Base-by-base conservation (phyloP, 75 land plant genomes). In the Ceratopteris richardii region DNA sequence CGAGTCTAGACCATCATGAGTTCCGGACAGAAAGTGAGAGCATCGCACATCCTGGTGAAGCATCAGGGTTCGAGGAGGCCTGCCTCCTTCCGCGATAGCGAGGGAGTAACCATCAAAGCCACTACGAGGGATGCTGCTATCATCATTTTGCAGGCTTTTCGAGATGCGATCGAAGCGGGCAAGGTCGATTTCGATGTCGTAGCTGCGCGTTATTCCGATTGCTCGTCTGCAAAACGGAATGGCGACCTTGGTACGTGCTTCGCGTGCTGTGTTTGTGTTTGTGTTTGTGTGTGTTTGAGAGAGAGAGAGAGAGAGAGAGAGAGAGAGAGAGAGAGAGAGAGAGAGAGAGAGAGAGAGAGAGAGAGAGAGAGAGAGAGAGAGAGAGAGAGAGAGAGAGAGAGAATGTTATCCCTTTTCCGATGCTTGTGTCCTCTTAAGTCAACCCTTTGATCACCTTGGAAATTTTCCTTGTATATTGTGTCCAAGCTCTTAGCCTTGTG, bases 21-120 rank as follows among this genome's bases (percentile, higher is more conserved):
- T 14, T 46, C 50, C 4, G 5, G 76, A 61, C 69, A 66, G 47
- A 80, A 90, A 72, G 92, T 84, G 18, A 66, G 86, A 53, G 97
- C 97, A 25, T 79, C 86, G 36, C 97, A 92, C 66, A 71, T 92
- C 43, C 79, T 88, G 65, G 85, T 92, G 48, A 92, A 92, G 86
- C 97, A 92, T 78, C 70, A 82, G 63, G 93, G 84, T 1, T 92
- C 97, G 3, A 41, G 93, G 44, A 57, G 93, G 31, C 77, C 77
- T 56, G 77, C 88, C 28, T 87, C 93, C 5, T 82, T 85, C 89
- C 77, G 75, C 67, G 89, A 87, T 61, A 84, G 88, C 9, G 89
- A 84, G 18, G 97, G 97, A 27, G 59, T 60, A 23, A 51, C 65
- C 61, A 92, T 92, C 76, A 48, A 51, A 21, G 44, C 14, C 68